Base-by-base conservation (phyloP, 2,329 filamentous ascomycete species). In the Cytospora paraplurivora region DNA sequence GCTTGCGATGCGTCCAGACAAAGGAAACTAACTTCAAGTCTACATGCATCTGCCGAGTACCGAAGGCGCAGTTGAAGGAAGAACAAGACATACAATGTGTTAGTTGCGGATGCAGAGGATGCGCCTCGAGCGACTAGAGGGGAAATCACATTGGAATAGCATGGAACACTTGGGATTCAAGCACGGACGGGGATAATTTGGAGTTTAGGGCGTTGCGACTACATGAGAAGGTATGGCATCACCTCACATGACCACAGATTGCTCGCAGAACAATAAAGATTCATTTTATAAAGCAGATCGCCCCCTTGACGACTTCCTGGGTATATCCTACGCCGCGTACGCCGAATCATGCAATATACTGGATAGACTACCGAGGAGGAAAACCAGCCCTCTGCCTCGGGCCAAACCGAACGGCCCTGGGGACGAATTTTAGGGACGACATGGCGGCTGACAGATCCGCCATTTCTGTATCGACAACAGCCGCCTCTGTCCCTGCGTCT, bases 11-110 rank as follows among this genome's bases (percentile, higher is more conserved):
- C 77, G 94, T 99, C 62, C 95, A 99, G 78, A 97, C 95, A n/a
- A 98, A 98, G 77, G 95, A 99, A 82, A 99, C 95, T 35, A 99
- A 99, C 77, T 99, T 98, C 81, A 21, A 47, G 21, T 61, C 92
- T 68, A 99, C 94, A 0, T 99, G 95, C 75, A 95, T 99, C 72
- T 99, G 95, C 76, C 91, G 95, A 58, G 94, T 99, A 57, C 95
- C 95, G 1, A 89, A 90, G 73, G 89, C 92, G 37, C 87, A 96
- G 75, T 78, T 99, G 73, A 97, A 97, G 77, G 93, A 96, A 72
- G 88, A 92, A 50, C 90, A 95, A 74, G 90, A 91, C 44, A 88
- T 98, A 37, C 90, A 98, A 76, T 99, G 95, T 73, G 92, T 98
- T 58, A 97, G 86, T 77, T 99, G 95, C 76, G 95, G 95, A 10